Conservation (phyloP, 2,329 filamentous ascomycete species). For the Botryotinia narcissicola region DNA sequence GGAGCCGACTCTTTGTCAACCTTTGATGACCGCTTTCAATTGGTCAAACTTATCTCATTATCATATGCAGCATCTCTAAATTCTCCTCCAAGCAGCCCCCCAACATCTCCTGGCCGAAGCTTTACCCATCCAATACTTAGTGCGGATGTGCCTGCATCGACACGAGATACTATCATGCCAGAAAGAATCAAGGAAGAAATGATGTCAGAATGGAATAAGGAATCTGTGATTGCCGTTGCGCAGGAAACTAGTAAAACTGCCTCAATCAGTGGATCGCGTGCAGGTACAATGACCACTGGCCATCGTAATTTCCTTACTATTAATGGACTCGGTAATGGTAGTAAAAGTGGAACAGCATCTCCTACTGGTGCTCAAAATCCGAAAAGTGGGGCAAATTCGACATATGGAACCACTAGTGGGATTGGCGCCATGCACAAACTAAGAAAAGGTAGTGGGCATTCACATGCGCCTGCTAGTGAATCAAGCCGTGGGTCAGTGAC, state of each 20-base stretch:
- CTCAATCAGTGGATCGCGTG: conserved; percentile 73
- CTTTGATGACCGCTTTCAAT: conserved; percentile 68
- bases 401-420: conserved; percentile 36
- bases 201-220: conserved; percentile 75
- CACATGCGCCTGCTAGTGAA: conserved; percentile 43
- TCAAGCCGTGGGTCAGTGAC: conserved; percentile 53
- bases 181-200: conserved; percentile 69
- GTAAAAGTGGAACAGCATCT: conserved; percentile 42
- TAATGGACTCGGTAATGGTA: conserved; percentile 48
- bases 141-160: conserved; percentile 43
- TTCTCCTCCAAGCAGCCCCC: conserved; percentile 68
- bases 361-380: conserved; percentile 43
- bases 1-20: conserved; percentile 66
- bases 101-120: conserved; percentile 64
- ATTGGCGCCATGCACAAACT: conserved; percentile 44
- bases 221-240: conserved; percentile 65
- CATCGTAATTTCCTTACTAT: conserved; percentile 57
- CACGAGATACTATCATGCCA: conserved; percentile 58
- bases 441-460: conserved; percentile 55
- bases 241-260: conserved; percentile 68
- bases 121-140: conserved; percentile 61
- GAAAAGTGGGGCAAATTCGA: conserved; percentile 34
- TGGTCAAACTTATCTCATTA: conserved; percentile 72
- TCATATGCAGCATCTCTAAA: conserved; percentile 62
- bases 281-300: conserved; percentile 52